A percentile compares a stretch with the other conserved stretches of the same genome.
Evolutionary conservation across 208 protist species (phyloP).

Genomic region (Polymyxa betae): DNA sequence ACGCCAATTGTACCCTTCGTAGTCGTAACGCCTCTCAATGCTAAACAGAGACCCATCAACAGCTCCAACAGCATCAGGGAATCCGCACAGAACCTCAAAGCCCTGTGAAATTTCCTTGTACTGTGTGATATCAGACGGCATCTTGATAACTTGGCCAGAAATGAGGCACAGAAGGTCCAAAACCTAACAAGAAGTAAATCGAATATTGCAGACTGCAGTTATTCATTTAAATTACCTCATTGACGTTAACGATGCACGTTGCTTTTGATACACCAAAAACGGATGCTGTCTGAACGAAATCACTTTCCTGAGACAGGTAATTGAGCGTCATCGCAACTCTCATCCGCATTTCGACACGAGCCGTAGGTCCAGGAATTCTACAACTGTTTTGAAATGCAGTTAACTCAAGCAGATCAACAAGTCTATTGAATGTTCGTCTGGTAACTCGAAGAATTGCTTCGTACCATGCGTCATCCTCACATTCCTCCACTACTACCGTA

Average conservation of each 20-base stretch:
- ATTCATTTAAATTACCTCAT: background rate
- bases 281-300: background rate
- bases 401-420: background rate
- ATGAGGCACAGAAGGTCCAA: background rate
- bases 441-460: background rate
- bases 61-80: background rate
- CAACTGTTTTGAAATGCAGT: background rate
- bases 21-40: background rate
- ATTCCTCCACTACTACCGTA: slow-evolving; percentile 18
- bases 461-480: background rate
- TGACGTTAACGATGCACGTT: background rate
- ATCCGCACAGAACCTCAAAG: background rate
- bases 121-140: background rate
- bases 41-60: slow-evolving; percentile 2
- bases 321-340: background rate
- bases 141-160: background rate
- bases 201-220: background rate
- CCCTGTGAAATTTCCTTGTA: background rate
- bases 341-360: slow-evolving; percentile 24
- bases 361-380: background rate
- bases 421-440: background rate
- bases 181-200: background rate
- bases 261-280: slow-evolving; percentile 15
- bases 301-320: background rate
- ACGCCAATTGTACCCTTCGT: too few species aligned